phyloP scores from a whole-genome alignment of 257 asterid species.

The Jaltomata sinuosa region DNA sequence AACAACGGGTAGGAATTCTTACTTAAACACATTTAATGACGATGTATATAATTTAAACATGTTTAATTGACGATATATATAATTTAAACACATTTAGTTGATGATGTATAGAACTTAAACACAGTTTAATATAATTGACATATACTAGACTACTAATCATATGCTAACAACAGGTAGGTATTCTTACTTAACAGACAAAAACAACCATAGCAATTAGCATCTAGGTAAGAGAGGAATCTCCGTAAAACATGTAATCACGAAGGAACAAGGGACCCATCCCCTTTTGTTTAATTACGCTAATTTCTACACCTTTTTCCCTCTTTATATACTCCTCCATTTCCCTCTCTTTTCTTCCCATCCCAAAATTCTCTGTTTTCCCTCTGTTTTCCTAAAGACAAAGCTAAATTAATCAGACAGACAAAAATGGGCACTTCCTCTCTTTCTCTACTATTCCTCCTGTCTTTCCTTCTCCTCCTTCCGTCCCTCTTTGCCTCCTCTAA shows the following conservation, averaged over 20 bases:
- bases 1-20: background rate
- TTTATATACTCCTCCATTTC: slow-evolving; percentile 24
- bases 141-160: background rate
- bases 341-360: slow-evolving; percentile 1
- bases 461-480: slow-evolving; percentile 18
- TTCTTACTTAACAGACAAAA: slow-evolving; percentile 41
- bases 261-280: slow-evolving; percentile 29
- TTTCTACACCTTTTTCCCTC: slow-evolving; percentile 30
- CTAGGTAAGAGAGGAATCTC: slow-evolving; percentile 26
- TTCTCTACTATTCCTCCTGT: slow-evolving; percentile 12
- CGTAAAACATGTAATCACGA: slow-evolving; percentile 59
- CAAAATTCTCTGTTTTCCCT: background rate
- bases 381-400: background rate
- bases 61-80: no score
- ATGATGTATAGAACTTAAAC: background rate
- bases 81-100: no score
- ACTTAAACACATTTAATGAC: slow-evolving; percentile 15
- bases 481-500: slow-evolving; percentile 44
- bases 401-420: background rate
- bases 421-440: slow-evolving; percentile 22
- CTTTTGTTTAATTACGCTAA: slow-evolving; percentile 57
- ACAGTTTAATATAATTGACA: background rate
- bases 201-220: slow-evolving; percentile 11
- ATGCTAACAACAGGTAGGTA: background rate
- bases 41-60: no score